Evolutionary conservation across 495 filamentous ascomycete genomes (phyloP).

Genomic region (Polyplosphaeria fusca): DNA sequence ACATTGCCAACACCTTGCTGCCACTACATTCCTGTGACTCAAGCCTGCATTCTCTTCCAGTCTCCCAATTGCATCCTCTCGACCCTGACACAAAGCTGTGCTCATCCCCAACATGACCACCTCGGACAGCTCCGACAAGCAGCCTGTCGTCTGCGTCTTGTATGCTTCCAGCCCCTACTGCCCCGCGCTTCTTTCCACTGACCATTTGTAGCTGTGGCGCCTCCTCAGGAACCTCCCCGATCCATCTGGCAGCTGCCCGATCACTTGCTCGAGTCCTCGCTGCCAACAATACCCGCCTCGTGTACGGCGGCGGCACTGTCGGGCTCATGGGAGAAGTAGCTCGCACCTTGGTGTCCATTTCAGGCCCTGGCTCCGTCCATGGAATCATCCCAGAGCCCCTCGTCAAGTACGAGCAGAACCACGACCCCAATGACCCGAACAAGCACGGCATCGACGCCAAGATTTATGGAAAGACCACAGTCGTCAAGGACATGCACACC

Average conservation of each 20-base stretch:
- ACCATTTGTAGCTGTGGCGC: conserved; percentile 61
- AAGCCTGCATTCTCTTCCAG: too few relatives aligned
- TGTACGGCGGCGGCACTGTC: conserved; percentile 92
- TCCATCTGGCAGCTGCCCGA: conserved; percentile 70
- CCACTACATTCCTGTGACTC: too few relatives aligned
- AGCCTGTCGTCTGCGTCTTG: conserved; percentile 66
- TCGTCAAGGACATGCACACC: conserved; percentile 93
- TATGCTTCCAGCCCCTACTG: conserved; percentile 20
- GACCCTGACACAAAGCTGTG: too few relatives aligned
- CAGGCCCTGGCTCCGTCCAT: conserved; percentile 79
- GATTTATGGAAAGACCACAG: conserved; percentile 76
- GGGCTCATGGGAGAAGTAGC: conserved; percentile 95
- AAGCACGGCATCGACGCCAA: conserved; percentile 56
- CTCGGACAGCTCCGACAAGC: conserved; percentile 27
- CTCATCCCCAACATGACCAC: conserved; percentile 23
- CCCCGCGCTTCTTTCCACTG: not conserved
- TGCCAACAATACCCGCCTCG: conserved; percentile 68
- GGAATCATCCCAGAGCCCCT: conserved; percentile 88
- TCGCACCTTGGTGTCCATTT: conserved; percentile 77
- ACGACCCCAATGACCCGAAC: conserved; percentile 44
- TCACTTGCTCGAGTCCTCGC: conserved; percentile 73
- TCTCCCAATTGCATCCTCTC: too few relatives aligned
- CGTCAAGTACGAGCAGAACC: conserved; percentile 71
- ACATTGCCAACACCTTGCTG: too few relatives aligned
- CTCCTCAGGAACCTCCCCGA: conserved; percentile 63